Evolutionary conservation across 306 rosid species (phyloP).

Genomic region (Cucurbita moschata): DNA sequence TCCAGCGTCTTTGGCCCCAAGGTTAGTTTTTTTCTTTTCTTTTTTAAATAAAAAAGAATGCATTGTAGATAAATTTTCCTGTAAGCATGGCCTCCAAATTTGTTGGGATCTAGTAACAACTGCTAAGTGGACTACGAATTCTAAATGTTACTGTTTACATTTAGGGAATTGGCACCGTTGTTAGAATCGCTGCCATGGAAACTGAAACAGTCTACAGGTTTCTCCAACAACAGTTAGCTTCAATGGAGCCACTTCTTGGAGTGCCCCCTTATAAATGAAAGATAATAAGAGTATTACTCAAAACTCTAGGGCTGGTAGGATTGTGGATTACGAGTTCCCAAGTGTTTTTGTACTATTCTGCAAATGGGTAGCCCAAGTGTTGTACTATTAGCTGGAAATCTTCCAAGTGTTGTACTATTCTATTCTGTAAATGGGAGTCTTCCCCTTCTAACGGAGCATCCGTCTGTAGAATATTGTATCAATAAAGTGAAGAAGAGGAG

Average conservation of each 20-base stretch:
- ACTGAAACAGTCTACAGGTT: constrained; percentile 74
- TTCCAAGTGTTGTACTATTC: no score
- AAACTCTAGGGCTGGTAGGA: not conserved
- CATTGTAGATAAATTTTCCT: not conserved
- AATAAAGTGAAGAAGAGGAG: not conserved
- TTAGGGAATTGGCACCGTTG: constrained; percentile 58
- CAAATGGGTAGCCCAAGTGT: not conserved
- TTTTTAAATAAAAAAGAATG: not conserved
- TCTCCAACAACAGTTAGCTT: constrained; percentile 55
- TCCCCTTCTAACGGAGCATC: not conserved
- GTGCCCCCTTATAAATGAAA: constrained; percentile 49
- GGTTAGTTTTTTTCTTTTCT: constrained; percentile 18
- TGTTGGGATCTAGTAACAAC: not conserved
- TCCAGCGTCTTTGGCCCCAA: constrained; percentile 72
- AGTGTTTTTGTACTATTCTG: not conserved
- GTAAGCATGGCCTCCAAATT: not conserved
- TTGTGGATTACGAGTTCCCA: not conserved
- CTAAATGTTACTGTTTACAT: constrained; percentile 7
- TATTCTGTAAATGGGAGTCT: not conserved
- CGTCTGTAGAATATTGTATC: not conserved
- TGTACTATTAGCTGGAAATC: not conserved
- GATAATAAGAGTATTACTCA: not conserved
- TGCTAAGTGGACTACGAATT: not conserved
- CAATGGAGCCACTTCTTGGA: constrained; percentile 65
- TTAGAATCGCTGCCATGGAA: constrained; percentile 71